Evolutionary conservation across 2,329 filamentous ascomycete species (phyloP), one percentile per base, ranked within the genome.

Genomic region (Claviceps lovelessii): DNA sequence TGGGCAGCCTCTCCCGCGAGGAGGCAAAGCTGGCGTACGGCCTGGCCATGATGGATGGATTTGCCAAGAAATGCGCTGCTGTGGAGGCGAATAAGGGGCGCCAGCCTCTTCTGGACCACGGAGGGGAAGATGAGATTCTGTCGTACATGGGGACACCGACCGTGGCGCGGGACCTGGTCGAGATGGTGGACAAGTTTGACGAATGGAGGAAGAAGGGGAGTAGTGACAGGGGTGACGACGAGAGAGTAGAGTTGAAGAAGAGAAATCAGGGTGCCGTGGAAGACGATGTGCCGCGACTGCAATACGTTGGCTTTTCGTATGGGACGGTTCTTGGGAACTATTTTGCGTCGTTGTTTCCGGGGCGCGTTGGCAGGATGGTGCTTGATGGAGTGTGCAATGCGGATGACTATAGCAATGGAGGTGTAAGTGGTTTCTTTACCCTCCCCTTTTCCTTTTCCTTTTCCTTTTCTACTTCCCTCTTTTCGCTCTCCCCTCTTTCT

Each of bases 291-390:
- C 55, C 57, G 3, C 46, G 61, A 11, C 58, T 78, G 35, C 72
- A 73, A 59, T 79, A 76, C 58, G 72, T 74, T 65, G 75, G 76
- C 0, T 71, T 78, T 53, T 76, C 73, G 6, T 79, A 79, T 19
- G 67, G 68, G 17, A 68, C 66, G 2, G 19, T 67, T 0, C 61
- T 70, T 0, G 68, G 68, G 1, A 68, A 68, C 46, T 65, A 65
- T 35, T 68, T 70, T 57, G 65, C 67, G 2, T 65, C 67, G 35
- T 62, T 70, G 63, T 70, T 66, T 39, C 67, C 68, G 0, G 66
- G 60, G 0, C 62, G 68, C 3, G 60, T 76, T 9, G 72, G 67
- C 0, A 67, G 73, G 15, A 61, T 77, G 53, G 64, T 75, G 4
- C 62, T 74, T 2, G 72, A 73, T 19, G 71, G 66, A 1, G 67